A percentile compares a stretch with the other conserved stretches of the same genome.
Evolutionary conservation across 2,329 filamentous ascomycete genomes (phyloP).

Genomic region (Botrytis hyacinthi): DNA sequence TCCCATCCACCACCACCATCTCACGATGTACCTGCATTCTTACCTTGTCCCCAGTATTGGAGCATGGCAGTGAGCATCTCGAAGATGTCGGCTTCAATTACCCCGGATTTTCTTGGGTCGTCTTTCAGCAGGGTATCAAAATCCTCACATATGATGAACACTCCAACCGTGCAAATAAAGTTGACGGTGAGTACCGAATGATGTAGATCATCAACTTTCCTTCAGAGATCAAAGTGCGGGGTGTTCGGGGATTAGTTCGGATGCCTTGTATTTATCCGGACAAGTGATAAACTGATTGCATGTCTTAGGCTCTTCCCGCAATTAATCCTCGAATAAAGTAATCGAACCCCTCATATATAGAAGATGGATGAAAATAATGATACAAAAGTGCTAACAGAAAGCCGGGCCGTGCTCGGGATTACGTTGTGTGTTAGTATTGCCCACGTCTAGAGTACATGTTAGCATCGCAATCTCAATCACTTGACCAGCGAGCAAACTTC

Average conservation of each 20-base stretch:
- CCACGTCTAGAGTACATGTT: not conserved
- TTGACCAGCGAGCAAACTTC: not conserved
- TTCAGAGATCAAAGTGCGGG: slow-evolving; percentile 1
- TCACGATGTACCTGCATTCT: not conserved
- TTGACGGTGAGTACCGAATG: not conserved
- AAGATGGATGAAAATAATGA: not conserved
- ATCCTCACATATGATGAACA: not conserved
- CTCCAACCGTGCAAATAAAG: slow-evolving; percentile 9
- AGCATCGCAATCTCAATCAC: not conserved
- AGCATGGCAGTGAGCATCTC: not conserved
- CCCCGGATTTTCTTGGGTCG: not conserved
- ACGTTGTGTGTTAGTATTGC: not conserved
- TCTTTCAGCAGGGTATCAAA: not conserved
- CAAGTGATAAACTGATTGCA: not conserved
- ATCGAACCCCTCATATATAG: not conserved
- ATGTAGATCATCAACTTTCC: slow-evolving; percentile 9
- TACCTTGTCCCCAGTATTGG: not conserved
- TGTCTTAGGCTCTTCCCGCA: not conserved
- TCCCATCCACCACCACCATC: not conserved
- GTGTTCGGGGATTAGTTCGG: not conserved
- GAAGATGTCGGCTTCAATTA: slow-evolving; percentile 10
- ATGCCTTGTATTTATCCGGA: slow-evolving; percentile 8
- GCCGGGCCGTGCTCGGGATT: not conserved
- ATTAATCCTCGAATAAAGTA: slow-evolving; percentile 2
- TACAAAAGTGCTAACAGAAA: not conserved